phyloP scores from a whole-genome alignment of 108 stramenopile genomes.

The Skeletonema costatum region DNA sequence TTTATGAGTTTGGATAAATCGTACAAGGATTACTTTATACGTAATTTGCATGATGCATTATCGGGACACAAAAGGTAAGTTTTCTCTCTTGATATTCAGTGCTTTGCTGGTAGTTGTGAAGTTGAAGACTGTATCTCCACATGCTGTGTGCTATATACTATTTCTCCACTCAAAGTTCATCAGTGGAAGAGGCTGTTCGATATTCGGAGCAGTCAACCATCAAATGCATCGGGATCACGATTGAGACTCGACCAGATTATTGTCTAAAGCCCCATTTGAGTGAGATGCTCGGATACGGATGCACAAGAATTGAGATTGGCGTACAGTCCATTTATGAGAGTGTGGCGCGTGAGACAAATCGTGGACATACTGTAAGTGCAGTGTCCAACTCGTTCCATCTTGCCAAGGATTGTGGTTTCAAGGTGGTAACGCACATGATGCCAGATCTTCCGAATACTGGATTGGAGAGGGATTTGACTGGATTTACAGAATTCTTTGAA shows the following conservation, averaged over 20 bases:
- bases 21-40: slow-evolving; percentile 95
- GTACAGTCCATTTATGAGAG: slow-evolving; percentile 95
- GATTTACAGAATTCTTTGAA: slow-evolving; percentile 93
- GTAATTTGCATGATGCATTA: slow-evolving; percentile 94
- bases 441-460: slow-evolving; percentile 96
- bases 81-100: too few species aligned
- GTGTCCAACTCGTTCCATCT: slow-evolving; percentile 93
- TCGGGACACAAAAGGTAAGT: slow-evolving; percentile 63
- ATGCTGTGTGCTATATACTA: too few species aligned
- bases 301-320: slow-evolving; percentile 98
- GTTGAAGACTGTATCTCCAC: too few species aligned
- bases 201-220: slow-evolving; percentile 88
- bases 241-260: slow-evolving; percentile 98
- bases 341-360: slow-evolving; percentile 94
- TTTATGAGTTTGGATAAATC: slow-evolving; percentile 88
- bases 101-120: too few species aligned
- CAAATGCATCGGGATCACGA: slow-evolving; percentile 95
- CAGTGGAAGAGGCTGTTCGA: slow-evolving; percentile 85
- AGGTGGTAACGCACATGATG: slow-evolving; percentile 98
- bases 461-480: slow-evolving; percentile 88
- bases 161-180: slow-evolving; percentile 38
- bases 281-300: slow-evolving; percentile 95
- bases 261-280: slow-evolving; percentile 93
- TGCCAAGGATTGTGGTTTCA: slow-evolving; percentile 96
- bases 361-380: slow-evolving; percentile 93